Evolutionary conservation across 2,329 filamentous ascomycete genomes (phyloP).

Genomic region (Alternaria panax): DNA sequence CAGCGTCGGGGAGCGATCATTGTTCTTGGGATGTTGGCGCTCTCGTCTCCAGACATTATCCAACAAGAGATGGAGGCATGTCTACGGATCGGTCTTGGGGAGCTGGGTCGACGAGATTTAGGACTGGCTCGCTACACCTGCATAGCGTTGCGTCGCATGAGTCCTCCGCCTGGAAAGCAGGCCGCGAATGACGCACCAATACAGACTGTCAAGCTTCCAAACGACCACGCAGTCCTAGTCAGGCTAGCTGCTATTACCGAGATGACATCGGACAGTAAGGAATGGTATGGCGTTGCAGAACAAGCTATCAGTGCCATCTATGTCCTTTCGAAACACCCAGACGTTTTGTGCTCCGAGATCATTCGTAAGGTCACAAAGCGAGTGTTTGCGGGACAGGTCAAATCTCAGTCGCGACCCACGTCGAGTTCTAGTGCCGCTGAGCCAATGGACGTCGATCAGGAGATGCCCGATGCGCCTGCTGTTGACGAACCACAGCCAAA

Average conservation of each 20-base stretch:
- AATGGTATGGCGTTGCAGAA: constrained; percentile 93
- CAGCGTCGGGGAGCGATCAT: constrained; percentile 95
- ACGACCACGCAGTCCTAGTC: constrained; percentile 86
- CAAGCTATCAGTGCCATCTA: constrained; percentile 97
- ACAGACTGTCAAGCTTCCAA: constrained; percentile 77
- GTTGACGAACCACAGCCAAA: constrained; percentile 37
- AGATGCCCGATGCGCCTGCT: constrained; percentile 29
- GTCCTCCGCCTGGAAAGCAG: constrained; percentile 72
- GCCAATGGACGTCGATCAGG: constrained; percentile 24
- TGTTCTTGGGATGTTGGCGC: constrained; percentile 93
- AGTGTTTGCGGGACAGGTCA: constrained; percentile 72
- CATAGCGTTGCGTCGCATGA: constrained; percentile 89
- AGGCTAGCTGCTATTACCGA: constrained; percentile 86
- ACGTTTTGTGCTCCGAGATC: constrained; percentile 90
- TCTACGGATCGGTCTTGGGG: constrained; percentile 85
- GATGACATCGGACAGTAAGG: constrained; percentile 85
- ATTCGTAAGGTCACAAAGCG: constrained; percentile 83
- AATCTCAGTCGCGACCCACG: constrained; percentile 38
- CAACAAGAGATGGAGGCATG: constrained; percentile 95
- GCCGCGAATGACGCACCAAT: constrained; percentile 63
- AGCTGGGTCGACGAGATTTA: constrained; percentile 80
- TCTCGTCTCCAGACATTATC: constrained; percentile 90
- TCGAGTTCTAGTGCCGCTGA: constrained; percentile 45
- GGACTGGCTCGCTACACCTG: constrained; percentile 95
- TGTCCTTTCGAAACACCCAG: constrained; percentile 89